Conservation (phyloP, 805 yeast genomes). For the Candida wancherniae region DNA sequence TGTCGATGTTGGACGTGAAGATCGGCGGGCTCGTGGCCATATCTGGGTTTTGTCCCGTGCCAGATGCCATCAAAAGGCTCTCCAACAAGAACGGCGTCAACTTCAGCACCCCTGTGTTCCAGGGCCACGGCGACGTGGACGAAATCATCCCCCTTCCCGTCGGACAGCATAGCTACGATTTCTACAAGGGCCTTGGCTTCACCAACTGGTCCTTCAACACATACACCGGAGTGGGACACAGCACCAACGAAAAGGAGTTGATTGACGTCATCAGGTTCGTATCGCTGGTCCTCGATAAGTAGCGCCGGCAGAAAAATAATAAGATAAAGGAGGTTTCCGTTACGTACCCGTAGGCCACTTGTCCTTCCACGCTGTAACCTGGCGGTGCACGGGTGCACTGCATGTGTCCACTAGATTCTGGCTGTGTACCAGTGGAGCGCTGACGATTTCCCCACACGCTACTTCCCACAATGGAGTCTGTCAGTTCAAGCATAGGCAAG, state of each 20-base stretch:
- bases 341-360: too few species aligned
- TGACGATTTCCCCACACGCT: too few species aligned
- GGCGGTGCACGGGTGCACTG: too few species aligned
- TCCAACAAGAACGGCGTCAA: conserved; percentile 36
- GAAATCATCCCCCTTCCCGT: conserved; percentile 48
- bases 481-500: too few species aligned
- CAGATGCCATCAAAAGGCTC: conserved; percentile 13
- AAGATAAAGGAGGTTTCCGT: too few species aligned
- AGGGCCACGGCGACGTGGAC: conserved; percentile 84
- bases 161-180: conserved; percentile 40
- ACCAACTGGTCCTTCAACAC: conserved; percentile 38
- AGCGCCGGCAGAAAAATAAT: too few species aligned
- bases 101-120: conserved; percentile 68
- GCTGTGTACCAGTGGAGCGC: too few species aligned
- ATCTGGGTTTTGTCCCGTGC: conserved; percentile 65
- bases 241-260: conserved; percentile 64
- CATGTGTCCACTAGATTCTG: too few species aligned
- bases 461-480: too few species aligned
- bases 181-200: conserved; percentile 46
- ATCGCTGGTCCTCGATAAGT: conserved; percentile 18
- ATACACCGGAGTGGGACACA: conserved; percentile 65
- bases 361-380: too few species aligned
- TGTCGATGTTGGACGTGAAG: conserved; percentile 49
- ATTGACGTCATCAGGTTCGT: conserved; percentile 41
- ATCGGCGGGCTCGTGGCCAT: conserved; percentile 75